Conservation (phyloP, 768 basidiomycete genomes). For the Hortiboletus campestris region DNA sequence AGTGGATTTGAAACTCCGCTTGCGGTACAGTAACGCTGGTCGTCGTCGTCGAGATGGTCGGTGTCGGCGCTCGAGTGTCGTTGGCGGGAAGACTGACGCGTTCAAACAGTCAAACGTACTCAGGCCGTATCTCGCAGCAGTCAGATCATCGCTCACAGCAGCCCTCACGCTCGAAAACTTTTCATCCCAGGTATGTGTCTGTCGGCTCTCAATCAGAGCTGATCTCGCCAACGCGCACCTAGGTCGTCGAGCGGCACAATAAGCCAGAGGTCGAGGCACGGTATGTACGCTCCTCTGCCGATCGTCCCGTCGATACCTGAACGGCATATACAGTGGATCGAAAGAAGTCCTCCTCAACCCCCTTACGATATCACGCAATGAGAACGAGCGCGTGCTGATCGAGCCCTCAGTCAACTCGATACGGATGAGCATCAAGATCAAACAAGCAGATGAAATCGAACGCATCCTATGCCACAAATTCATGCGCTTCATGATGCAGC, state of each 20-base stretch:
- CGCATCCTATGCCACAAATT: constrained; percentile 97
- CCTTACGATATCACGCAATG: constrained; percentile 92
- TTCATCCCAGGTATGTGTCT: constrained; percentile 64
- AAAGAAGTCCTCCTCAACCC: constrained; percentile 95
- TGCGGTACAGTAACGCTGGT: constrained; percentile 2
- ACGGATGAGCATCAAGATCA: constrained; percentile 95
- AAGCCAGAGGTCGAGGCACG: constrained; percentile 92
- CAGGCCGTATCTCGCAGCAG: constrained; percentile 93
- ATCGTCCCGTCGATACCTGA: constrained; percentile 5
- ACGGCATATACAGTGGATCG: constrained; percentile 59
- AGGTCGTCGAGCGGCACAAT: constrained; percentile 97
- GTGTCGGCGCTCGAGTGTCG: constrained; percentile 20
- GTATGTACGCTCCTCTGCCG: constrained; percentile 40
- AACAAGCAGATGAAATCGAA: constrained; percentile 99
- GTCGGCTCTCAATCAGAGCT: constrained; percentile 3
- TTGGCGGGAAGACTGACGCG: constrained; percentile 8
- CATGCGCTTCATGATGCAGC: constrained; percentile 98
- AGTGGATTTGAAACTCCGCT: constrained; percentile 46
- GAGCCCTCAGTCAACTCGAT: constrained; percentile 98
- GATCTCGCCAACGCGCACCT: constrained; percentile 1
- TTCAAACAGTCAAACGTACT: constrained; percentile 82
- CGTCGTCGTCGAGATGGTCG: constrained; percentile 47
- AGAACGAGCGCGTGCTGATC: constrained; percentile 95
- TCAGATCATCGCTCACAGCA: constrained; percentile 95
- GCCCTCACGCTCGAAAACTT: constrained; percentile 97